A percentile compares a stretch with the other conserved stretches of the same genome.
Conservation (phyloP, 306 rosid species). For the Cucurbita argyrosperma region DNA sequence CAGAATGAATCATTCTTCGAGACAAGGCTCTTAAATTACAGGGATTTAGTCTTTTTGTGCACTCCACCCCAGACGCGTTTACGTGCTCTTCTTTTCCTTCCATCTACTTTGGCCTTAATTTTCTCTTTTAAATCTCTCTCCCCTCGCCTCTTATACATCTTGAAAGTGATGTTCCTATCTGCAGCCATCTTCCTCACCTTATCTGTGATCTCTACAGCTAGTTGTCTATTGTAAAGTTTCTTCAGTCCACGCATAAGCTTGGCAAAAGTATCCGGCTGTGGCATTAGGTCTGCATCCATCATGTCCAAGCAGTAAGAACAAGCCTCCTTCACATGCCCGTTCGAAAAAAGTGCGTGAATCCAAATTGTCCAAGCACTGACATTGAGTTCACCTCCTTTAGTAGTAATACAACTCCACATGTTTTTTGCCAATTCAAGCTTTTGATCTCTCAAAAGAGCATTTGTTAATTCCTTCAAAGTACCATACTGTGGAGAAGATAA, state of each 20-base stretch:
- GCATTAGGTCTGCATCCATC: slow-evolving; percentile 71
- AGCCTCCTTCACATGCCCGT: slow-evolving; percentile 76
- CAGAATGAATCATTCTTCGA: background rate
- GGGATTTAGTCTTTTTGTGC: slow-evolving; percentile 22
- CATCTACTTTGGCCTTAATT: slow-evolving; percentile 46
- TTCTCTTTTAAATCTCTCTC: slow-evolving; percentile 67
- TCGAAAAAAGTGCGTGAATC: slow-evolving; percentile 74
- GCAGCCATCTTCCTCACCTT: slow-evolving; percentile 90
- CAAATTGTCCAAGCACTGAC: slow-evolving; percentile 75
- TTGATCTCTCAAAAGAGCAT: slow-evolving; percentile 48
- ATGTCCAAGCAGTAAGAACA: slow-evolving; percentile 70
- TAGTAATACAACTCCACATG: slow-evolving; percentile 50
- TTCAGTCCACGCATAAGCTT: slow-evolving; percentile 62
- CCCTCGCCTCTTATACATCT: slow-evolving; percentile 76
- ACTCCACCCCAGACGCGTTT: slow-evolving; percentile 35
- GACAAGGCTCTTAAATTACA: slow-evolving; percentile 18
- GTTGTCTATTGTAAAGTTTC: slow-evolving; percentile 51
- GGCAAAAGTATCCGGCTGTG: slow-evolving; percentile 72
- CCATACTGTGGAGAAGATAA: slow-evolving; percentile 55
- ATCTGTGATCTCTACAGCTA: slow-evolving; percentile 79
- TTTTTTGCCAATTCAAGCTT: slow-evolving; percentile 83
- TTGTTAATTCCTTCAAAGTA: slow-evolving; percentile 55
- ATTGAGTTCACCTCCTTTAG: slow-evolving; percentile 46
- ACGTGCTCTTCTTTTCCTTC: slow-evolving; percentile 63
- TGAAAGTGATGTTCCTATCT: slow-evolving; percentile 55